Conservation (phyloP, 352 stramenopile species). For the Aphanomyces euteiches region DNA sequence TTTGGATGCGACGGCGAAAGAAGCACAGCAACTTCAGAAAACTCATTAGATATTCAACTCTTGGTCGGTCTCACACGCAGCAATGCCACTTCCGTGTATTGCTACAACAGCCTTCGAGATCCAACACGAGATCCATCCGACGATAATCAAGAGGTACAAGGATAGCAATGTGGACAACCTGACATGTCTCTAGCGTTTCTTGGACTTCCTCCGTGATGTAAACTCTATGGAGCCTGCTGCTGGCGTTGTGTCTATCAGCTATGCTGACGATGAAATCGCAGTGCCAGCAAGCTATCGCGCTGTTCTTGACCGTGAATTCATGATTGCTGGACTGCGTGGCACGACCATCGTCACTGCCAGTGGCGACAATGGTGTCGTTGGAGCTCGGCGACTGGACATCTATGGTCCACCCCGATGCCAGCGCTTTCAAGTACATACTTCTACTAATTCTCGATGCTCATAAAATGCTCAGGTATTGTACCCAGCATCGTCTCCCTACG, state of each 20-base stretch:
- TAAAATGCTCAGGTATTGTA: conserved; percentile 46
- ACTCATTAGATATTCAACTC: conserved; percentile 67
- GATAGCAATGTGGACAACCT: background rate
- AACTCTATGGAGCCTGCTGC: conserved; percentile 59
- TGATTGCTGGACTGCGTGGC: conserved; percentile 62
- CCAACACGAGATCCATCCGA: conserved; percentile 45
- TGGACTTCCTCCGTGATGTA: conserved; percentile 63
- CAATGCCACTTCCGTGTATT: conserved; percentile 52
- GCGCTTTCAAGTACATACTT: too few relatives aligned
- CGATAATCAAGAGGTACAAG: conserved; percentile 59
- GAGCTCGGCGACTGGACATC: conserved; percentile 42
- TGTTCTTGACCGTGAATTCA: conserved; percentile 65
- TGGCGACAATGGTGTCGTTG: conserved; percentile 57
- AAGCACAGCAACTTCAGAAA: conserved; percentile 48
- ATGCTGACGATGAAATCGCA: conserved; percentile 78
- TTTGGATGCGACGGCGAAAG: background rate
- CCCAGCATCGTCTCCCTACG: conserved; percentile 70
- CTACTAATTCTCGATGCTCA: too few relatives aligned
- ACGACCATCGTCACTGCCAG: conserved; percentile 65
- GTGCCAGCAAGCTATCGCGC: conserved; percentile 49
- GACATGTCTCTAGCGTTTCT: conserved; percentile 41
- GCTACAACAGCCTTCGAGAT: conserved; percentile 39
- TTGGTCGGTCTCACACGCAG: conserved; percentile 44
- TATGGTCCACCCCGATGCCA: background rate
- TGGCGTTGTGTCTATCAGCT: conserved; percentile 68